Percentiles rank a stretch among this genome's conserved stretches.
phyloP scores from a whole-genome alignment of 148 eudicot species.

The Chenopodium album region DNA sequence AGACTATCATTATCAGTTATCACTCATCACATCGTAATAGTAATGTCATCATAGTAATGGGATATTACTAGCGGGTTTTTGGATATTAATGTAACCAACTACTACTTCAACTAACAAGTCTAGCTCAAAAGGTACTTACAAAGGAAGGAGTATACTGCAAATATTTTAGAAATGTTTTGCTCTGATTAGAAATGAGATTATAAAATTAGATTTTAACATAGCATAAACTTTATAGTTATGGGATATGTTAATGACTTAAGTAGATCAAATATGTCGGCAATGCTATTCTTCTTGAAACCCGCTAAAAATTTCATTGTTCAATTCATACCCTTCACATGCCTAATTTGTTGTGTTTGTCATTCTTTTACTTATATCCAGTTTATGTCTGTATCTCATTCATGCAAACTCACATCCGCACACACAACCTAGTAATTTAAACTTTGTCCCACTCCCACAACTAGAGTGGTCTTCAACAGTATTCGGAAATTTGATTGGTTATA shows the following conservation, averaged over 20 bases:
- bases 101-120: too few relatives aligned
- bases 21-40: too few relatives aligned
- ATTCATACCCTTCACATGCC: background rate
- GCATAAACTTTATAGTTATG: background rate
- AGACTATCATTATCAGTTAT: too few relatives aligned
- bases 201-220: background rate
- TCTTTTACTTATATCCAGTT: background rate
- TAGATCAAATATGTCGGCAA: background rate
- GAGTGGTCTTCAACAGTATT: background rate
- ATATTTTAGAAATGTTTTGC: too few relatives aligned
- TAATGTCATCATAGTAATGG: background rate
- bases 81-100: background rate
- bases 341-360: background rate
- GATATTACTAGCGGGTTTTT: background rate
- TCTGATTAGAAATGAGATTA: too few relatives aligned
- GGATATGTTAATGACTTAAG: background rate
- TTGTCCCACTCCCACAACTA: background rate
- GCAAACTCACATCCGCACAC: background rate
- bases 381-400: background rate
- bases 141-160: background rate
- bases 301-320: background rate
- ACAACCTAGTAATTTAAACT: background rate
- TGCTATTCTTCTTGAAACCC: background rate
- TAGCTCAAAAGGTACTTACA: background rate
- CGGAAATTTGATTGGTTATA: too few relatives aligned